Evolutionary conservation across 1,284 basidiomycete species (phyloP).

Genomic region (Trametes versicolor): DNA sequence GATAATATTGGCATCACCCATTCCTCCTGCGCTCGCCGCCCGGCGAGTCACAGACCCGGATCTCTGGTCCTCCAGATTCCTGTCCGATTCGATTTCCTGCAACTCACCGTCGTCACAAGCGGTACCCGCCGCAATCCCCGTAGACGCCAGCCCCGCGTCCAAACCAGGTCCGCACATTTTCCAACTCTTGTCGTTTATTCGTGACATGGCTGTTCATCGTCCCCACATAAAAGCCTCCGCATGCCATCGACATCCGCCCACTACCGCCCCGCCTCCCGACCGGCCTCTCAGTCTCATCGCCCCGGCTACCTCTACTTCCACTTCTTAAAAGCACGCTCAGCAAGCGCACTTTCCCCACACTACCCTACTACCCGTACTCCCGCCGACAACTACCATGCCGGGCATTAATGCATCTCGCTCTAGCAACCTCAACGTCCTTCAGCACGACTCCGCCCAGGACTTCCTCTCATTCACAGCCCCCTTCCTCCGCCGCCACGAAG

Average conservation of each 20-base stretch:
- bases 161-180: slow-evolving; percentile 26
- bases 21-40: slow-evolving; percentile 20
- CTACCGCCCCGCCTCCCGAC: slow-evolving; percentile 16
- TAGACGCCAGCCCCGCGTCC: slow-evolving; percentile 11
- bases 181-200: slow-evolving; percentile 24
- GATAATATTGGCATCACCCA: slow-evolving; percentile 12
- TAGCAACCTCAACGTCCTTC: slow-evolving; percentile 49
- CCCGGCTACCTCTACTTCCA: not conserved
- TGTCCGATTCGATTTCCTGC: slow-evolving; percentile 32
- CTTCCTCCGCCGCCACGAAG: slow-evolving; percentile 54
- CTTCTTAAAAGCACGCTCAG: slow-evolving; percentile 6
- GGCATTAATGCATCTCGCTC: slow-evolving; percentile 41
- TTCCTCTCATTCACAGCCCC: slow-evolving; percentile 56
- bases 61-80: slow-evolving; percentile 20
- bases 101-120: slow-evolving; percentile 22
- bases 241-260: slow-evolving; percentile 1
- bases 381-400: slow-evolving; percentile 41
- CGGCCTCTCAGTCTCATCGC: slow-evolving; percentile 9
- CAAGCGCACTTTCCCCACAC: not conserved
- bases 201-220: slow-evolving; percentile 32
- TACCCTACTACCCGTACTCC: slow-evolving; percentile 8
- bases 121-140: slow-evolving; percentile 25
- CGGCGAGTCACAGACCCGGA: slow-evolving; percentile 28
- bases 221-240: slow-evolving; percentile 26
- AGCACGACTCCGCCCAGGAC: slow-evolving; percentile 52